Evolutionary conservation across 1,284 basidiomycete species (phyloP).

Genomic region (Cerioporus squamosus): DNA sequence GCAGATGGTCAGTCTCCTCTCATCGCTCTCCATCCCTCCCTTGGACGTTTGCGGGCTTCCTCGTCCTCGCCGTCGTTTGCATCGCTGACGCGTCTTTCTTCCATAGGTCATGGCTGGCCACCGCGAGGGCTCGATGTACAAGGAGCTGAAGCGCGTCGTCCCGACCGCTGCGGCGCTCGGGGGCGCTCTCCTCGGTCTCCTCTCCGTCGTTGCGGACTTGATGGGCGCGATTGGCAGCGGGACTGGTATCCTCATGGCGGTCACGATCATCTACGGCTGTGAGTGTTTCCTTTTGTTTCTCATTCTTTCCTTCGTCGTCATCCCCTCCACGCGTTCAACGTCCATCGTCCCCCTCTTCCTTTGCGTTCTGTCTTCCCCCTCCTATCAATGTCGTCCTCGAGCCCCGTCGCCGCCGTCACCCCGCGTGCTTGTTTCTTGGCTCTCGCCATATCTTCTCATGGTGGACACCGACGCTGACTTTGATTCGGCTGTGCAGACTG

Average conservation of each 20-base stretch:
- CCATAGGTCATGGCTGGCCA: constrained; percentile 92
- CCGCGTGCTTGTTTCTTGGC: too few species aligned
- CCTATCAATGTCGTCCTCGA: too few species aligned
- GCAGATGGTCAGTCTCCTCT: constrained; percentile 73
- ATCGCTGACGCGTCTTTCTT: neutral
- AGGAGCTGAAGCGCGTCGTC: constrained; percentile 97
- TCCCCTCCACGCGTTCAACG: too few species aligned
- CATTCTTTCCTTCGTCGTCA: neutral
- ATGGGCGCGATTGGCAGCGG: constrained; percentile 97
- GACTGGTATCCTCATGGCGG: constrained; percentile 97
- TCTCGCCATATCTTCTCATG: too few species aligned
- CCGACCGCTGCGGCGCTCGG: constrained; percentile 98
- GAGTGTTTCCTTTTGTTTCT: constrained; percentile 41
- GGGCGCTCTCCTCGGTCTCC: constrained; percentile 91
- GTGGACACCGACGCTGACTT: neutral
- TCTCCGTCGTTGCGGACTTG: constrained; percentile 95
- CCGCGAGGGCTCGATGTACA: constrained; percentile 97
- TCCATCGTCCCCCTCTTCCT: too few species aligned
- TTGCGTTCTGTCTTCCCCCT: too few species aligned
- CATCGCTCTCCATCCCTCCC: too few species aligned
- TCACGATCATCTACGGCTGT: constrained; percentile 97
- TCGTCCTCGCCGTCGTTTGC: neutral
- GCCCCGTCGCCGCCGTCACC: too few species aligned
- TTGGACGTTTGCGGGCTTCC: too few species aligned
- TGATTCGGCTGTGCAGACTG: constrained; percentile 51